Evolutionary conservation across 805 yeast genomes (phyloP), one percentile per base, ranked within the genome.

Genomic region (Candida nanaspora): DNA sequence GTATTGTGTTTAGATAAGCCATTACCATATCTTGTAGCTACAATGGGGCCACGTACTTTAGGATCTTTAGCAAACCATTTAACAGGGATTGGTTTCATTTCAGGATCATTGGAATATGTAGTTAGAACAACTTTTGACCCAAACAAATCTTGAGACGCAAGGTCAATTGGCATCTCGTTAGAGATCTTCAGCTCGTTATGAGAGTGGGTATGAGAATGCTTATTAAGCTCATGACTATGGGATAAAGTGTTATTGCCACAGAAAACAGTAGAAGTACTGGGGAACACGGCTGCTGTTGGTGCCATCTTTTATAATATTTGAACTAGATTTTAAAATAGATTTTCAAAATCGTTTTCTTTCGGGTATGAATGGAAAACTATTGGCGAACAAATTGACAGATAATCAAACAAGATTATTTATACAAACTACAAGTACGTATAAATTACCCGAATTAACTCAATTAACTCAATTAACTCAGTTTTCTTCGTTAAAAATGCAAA

Each of bases 1-100:
- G 82, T 70, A 51, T 79, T 79, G 54, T 80, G 80, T 48, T 70
- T 72, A 36, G 61, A 43, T 40, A 76, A 52, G 30, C 82, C 78
- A 31, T 68, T 62, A 26, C 65, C 67, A 43, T 60, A 55, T 54
- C 80, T 71, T 3, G 80, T 68, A 18, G 73, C 76, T 16, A 76
- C 76, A 35, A 79, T 58, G 8, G 85, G 82, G 13, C 82, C 82
- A 52, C 85, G 69, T 6, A 49, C 57, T 25, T 47, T 43, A 10
- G 79, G 67, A 37, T 73, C 72, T 1, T 65, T 45, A 25, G 68
- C 69, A 22, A 78, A 80, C 83, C 85, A 78, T 22, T 62, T 55
- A 42, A 77, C 47, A 3, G 69, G 59, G 39, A 78, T 61, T 30
- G 83, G 80, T 6, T 61, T 55, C 33, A 75, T 50, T 23, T 68